phyloP scores from a whole-genome alignment of 2,329 filamentous ascomycete genomes.

The Penicillium sp. region DNA sequence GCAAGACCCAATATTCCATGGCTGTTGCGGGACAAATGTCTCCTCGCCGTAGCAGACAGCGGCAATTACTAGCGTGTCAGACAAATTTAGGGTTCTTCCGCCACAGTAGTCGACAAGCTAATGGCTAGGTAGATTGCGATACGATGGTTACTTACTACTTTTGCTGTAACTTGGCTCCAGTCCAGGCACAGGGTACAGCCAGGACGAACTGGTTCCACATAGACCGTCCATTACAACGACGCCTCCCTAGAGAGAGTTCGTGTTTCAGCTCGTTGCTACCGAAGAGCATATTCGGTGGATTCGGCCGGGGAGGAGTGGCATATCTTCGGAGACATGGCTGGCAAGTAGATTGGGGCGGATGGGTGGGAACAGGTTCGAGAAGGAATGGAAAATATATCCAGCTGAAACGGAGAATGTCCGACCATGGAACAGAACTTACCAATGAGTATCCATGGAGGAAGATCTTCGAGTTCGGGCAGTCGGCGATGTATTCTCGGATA shows the following conservation, averaged over 20 bases:
- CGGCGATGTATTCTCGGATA: slow-evolving; percentile 22
- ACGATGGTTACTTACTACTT: slow-evolving; percentile 11
- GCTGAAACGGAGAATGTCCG: not conserved
- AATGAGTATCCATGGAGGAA: slow-evolving; percentile 28
- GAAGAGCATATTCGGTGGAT: not conserved
- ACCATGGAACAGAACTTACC: slow-evolving; percentile 10
- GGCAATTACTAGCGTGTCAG: slow-evolving; percentile 18
- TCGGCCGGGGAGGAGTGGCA: not conserved
- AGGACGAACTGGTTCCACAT: slow-evolving; percentile 27
- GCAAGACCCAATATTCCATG: slow-evolving; percentile 24
- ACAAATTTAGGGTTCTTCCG: not conserved
- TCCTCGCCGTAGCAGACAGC: slow-evolving; percentile 27
- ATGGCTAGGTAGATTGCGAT: not conserved
- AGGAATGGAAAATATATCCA: not conserved
- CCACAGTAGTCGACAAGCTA: not conserved
- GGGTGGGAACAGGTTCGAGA: not conserved
- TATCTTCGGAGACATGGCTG: not conserved
- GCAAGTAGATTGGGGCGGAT: too few species aligned
- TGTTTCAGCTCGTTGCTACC: slow-evolving; percentile 1
- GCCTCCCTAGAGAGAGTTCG: slow-evolving; percentile 17
- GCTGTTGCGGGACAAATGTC: slow-evolving; percentile 20
- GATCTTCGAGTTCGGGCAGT: slow-evolving; percentile 26
- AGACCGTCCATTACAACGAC: slow-evolving; percentile 28
- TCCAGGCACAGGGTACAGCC: slow-evolving; percentile 15
- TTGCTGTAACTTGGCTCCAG: slow-evolving; percentile 18